A percentile compares a stretch with the other conserved stretches of the same genome.
phyloP scores from a whole-genome alignment of 345 rosid species.

The Eucalyptus caleyi region DNA sequence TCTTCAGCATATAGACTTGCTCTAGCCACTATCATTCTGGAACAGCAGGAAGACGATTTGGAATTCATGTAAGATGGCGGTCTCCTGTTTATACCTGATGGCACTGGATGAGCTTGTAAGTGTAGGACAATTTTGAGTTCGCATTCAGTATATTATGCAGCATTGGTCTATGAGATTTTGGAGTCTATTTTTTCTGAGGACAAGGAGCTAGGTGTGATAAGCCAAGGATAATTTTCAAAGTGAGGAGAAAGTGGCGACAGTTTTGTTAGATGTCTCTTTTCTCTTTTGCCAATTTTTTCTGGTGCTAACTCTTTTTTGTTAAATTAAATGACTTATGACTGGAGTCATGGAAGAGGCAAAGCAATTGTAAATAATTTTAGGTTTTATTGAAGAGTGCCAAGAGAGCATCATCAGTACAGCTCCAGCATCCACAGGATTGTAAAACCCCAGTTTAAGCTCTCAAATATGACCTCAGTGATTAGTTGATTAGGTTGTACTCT shows the following conservation, averaged over 20 bases:
- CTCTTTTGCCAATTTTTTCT: not conserved
- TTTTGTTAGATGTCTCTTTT: not conserved
- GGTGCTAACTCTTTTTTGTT: not conserved
- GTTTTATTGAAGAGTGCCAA: not conserved
- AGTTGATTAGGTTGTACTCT: not conserved
- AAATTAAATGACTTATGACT: not conserved
- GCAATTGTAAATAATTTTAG: not conserved
- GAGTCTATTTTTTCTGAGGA: not conserved
- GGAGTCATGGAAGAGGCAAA: not conserved
- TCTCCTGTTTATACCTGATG: not conserved
- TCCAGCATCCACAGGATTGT: not conserved
- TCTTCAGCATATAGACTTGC: constrained; percentile 80
- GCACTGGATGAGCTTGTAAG: not conserved
- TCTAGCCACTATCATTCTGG: constrained; percentile 57
- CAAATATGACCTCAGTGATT: not conserved
- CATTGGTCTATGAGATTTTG: not conserved
- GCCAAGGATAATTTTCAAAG: not conserved
- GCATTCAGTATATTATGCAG: not conserved
- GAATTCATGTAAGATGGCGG: constrained; percentile 19
- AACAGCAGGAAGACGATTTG: constrained; percentile 45
- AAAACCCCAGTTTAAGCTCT: not conserved
- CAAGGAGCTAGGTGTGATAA: not conserved
- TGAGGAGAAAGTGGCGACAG: not conserved
- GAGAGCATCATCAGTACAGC: not conserved
- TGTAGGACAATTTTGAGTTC: not conserved